phyloP scores from a whole-genome alignment of 306 rosid genomes.

The Acacia confusa region DNA sequence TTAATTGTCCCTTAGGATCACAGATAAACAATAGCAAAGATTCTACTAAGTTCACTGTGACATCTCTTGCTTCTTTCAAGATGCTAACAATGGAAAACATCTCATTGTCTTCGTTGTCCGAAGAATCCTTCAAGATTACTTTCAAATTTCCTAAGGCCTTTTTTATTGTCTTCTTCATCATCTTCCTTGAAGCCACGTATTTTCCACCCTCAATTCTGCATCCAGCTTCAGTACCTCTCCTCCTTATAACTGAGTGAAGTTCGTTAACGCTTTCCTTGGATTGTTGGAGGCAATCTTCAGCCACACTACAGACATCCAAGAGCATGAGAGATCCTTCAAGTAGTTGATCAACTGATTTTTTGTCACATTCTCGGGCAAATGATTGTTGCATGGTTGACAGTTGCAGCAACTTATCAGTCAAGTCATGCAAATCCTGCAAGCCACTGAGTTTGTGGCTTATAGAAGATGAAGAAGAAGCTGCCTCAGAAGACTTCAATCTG shows the following conservation, averaged over 20 bases:
- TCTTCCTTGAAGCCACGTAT: conserved; percentile 30
- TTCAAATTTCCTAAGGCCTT: conserved; percentile 11
- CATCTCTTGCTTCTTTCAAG: conserved; percentile 17
- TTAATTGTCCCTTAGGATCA: conserved; percentile 8
- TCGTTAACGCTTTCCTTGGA: conserved; percentile 16
- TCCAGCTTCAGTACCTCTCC: neutral
- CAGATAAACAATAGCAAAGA: conserved; percentile 15
- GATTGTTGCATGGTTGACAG: conserved; percentile 17
- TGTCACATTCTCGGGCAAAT: neutral
- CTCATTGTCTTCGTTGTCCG: neutral
- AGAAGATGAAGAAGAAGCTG: conserved; percentile 26
- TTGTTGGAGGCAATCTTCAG: conserved; percentile 2
- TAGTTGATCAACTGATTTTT: conserved; percentile 4
- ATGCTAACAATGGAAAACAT: neutral
- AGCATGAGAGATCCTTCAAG: neutral
- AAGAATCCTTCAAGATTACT: neutral
- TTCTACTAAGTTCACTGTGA: conserved; percentile 20
- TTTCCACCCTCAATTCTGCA: conserved; percentile 9
- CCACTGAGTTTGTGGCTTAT: conserved; percentile 26
- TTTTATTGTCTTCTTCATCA: conserved; percentile 9
- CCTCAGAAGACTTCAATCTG: conserved; percentile 35
- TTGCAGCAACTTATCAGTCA: conserved; percentile 24
- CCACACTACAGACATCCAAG: neutral
- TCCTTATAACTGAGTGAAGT: conserved; percentile 19
- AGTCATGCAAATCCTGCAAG: conserved; percentile 15